A percentile compares a stretch with the other conserved stretches of the same genome.
phyloP scores from a whole-genome alignment of 371 early-diverging fungal genomes.

The Dentiscutata heterogama region DNA sequence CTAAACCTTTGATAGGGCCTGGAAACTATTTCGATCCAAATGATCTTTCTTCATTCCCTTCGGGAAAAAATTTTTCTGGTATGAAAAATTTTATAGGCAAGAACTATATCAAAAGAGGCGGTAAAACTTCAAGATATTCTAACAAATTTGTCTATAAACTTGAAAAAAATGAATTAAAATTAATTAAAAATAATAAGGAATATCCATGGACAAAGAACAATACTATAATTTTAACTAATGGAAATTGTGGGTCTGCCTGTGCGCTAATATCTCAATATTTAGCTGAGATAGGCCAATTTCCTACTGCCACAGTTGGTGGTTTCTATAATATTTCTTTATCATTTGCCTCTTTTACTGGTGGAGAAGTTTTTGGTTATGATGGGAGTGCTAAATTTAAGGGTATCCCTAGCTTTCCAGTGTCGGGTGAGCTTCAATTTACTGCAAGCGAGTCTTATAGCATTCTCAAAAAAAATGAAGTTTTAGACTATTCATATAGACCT shows the following conservation, averaged over 20 bases:
- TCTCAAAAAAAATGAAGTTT: neutral
- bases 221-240: slow-evolving; percentile 28
- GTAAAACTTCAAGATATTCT: neutral
- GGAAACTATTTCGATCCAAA: no score
- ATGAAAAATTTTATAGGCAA: no score
- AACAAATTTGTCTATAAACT: neutral
- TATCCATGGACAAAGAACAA: neutral
- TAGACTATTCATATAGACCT: slow-evolving; percentile 13
- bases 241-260: neutral
- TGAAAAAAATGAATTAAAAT: neutral
- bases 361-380: neutral
- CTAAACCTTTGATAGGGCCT: neutral
- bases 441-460: neutral
- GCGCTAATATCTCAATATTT: neutral
- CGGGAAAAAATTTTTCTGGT: neutral
- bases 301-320: slow-evolving; percentile 4
- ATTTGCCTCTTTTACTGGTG: slow-evolving; percentile 2
- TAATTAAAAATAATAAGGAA: neutral
- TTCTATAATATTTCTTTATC: neutral
- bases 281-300: neutral
- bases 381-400: neutral
- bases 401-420: no score
- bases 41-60: no score
- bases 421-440: neutral
- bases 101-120: no score